Evolutionary conservation across 805 yeast genomes (phyloP), one percentile per base, ranked within the genome.

Genomic region (Lipomyces mesembrius): DNA sequence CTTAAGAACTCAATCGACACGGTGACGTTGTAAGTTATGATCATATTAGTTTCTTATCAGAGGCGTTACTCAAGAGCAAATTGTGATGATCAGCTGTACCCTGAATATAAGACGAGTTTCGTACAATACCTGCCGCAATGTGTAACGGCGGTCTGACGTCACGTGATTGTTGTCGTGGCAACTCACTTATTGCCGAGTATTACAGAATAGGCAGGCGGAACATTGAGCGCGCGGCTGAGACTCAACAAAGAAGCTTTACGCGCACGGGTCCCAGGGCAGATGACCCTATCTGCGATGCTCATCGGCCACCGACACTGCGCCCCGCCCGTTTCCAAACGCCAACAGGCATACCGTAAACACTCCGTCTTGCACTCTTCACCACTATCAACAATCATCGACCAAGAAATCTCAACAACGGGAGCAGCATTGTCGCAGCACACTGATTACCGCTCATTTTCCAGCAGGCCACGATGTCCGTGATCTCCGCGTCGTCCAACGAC

Each of bases 391-490:
- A 12, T 52, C 34, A 2, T 52, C 55, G 0, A 43, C 56, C 35
- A 43, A 12, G 39, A n/a, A 12, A 14, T 22, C 32, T 22, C 57
- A 17, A 59, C 61, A 59, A 9, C 57, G 5, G 39, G 37, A 59
- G 35, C 57, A 39, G 62, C 62, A 60, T 27, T 20, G 32, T 51
- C 22, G 46, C 52, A 60, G 29, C 39, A 46, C 8, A n/a, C 66
- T 35, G 14, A 32, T 37, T 39, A 32, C 20, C 49, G 11, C 9
- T 6, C 57, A 49, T 14, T 22, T 32, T 25, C 60, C 22, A 29
- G 49, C 62, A 12, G 56, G 52, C 64, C 66, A 27, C 34, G 64
- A 54, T 58, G 60, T 51, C 61, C 25, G 39, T 58, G 35, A 32
- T 20, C 32, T 54, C 34, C 20, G 14, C 43, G 56, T 35, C 29